Base-by-base conservation (phyloP, 331 rosid species). In the Phaseolus coccineus region DNA sequence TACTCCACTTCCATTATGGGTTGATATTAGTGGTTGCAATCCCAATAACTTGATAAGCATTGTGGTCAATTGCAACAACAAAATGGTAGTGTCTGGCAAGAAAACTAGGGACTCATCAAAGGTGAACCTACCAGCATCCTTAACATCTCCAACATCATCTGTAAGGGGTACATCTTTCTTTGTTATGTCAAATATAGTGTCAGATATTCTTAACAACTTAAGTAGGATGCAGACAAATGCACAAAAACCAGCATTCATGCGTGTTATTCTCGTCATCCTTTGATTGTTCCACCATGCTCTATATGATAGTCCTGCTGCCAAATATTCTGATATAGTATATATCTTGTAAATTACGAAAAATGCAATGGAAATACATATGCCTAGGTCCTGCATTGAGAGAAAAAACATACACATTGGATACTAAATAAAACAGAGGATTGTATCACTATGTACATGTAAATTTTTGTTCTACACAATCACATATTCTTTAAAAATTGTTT, bases 201-300 rank as follows among this genome's bases (percentile, higher is more conserved):
- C 84, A 0, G 88, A 85, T 47, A 83, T 42, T 39, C 96, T 83
- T 7, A 89, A 56, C 0, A 87, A 13, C 51, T 94, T 88, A 4
- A 85, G 61, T 7, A 86, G 30, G 13, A 75, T 55, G 19, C 66
- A 65, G 1, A 91, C 5, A 28, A 87, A n/a, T 50, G 90, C 91
- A 51, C 86, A 51, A 2, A 88, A 64, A 67, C 83, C 87, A 12
- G 93, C 85, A 37, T 51, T 85, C 83, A 73, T 66, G 19, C 85
- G 0, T 13, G 4, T 75, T 81, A 94, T 82, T 74, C 79, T 82
- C 65, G 81, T 77, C 96, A 89, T 94, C 53, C 85, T 84, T 44
- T 84, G 83, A 77, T 88, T 90, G 53, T 92, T 94, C 98, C 98
- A 89, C 96, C 98, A 94, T 37, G 83, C 84, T 76, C 83, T 81